phyloP scores from a whole-genome alignment of 1,284 basidiomycete genomes.

The Coriolopsis trogii region DNA sequence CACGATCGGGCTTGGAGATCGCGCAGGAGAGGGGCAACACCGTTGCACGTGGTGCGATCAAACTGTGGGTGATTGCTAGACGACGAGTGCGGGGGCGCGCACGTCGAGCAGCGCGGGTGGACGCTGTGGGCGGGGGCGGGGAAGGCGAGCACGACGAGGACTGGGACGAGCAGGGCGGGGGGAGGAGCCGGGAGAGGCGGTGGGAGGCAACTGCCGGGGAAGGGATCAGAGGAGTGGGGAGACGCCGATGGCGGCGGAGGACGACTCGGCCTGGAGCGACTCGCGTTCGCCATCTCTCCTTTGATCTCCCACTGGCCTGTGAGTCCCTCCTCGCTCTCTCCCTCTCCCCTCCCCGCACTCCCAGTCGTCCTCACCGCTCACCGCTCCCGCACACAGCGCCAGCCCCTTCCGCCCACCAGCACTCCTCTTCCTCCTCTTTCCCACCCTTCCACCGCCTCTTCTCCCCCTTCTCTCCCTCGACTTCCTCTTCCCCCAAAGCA shows the following conservation, averaged over 20 bases:
- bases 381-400: conserved; percentile 8
- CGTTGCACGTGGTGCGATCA: conserved; percentile 8
- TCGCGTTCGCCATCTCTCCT: conserved; percentile 18
- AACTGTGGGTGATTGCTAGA: not conserved
- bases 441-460: conserved; percentile 5
- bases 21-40: not conserved
- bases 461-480: not conserved
- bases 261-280: not conserved
- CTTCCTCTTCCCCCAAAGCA: conserved; percentile 6
- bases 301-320: conserved; percentile 23
- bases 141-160: not conserved
- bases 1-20: conserved; percentile 2
- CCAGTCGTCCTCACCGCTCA: not conserved
- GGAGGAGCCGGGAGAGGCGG: not conserved
- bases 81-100: not conserved
- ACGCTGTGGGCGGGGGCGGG: not conserved
- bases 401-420: conserved; percentile 17
- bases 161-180: not conserved
- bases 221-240: conserved; percentile 1
- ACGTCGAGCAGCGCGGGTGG: not conserved
- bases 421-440: conserved; percentile 12
- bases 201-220: conserved; percentile 12
- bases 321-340: conserved; percentile 6
- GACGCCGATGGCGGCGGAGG: not conserved
- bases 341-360: not conserved